Conservation (phyloP, 192 early-diverging fungal genomes). For the Coemansia asiatica region DNA sequence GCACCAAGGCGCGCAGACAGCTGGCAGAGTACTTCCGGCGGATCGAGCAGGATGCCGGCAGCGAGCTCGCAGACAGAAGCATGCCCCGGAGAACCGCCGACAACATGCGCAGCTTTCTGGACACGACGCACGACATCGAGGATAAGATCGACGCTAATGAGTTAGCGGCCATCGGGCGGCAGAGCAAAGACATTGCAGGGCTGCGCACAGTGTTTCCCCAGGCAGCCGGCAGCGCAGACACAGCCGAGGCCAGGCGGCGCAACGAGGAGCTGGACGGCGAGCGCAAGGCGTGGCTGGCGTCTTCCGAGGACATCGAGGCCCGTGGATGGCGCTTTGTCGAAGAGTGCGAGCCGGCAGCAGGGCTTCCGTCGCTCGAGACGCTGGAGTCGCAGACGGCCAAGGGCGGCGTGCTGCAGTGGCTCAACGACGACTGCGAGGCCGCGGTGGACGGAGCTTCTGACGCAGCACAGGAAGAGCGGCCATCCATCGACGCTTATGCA, state of each 20-base stretch:
- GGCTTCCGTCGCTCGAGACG: slow-evolving; percentile 32
- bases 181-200: slow-evolving; percentile 20
- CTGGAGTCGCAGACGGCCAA: slow-evolving; percentile 25
- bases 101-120: slow-evolving; percentile 58
- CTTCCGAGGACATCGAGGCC: slow-evolving; percentile 15
- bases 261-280: slow-evolving; percentile 42
- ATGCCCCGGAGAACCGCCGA: slow-evolving; percentile 57
- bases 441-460: slow-evolving; percentile 13
- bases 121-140: slow-evolving; percentile 23
- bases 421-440: slow-evolving; percentile 51
- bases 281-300: slow-evolving; percentile 33
- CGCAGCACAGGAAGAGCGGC: neutral
- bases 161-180: slow-evolving; percentile 19
- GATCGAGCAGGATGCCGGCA: slow-evolving; percentile 16
- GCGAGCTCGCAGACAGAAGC: slow-evolving; percentile 57
- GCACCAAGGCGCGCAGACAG: slow-evolving; percentile 27
- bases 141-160: slow-evolving; percentile 16
- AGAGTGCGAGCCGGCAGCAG: slow-evolving; percentile 39
- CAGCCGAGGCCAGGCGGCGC: slow-evolving; percentile 29
- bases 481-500: slow-evolving; percentile 44
- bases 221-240: slow-evolving; percentile 17
- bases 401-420: slow-evolving; percentile 43
- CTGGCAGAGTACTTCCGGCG: slow-evolving; percentile 29
- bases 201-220: slow-evolving; percentile 28
- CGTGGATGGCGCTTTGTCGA: slow-evolving; percentile 32